Evolutionary conservation across 805 yeast species (phyloP).

Genomic region (Kuraishia capsulata): DNA sequence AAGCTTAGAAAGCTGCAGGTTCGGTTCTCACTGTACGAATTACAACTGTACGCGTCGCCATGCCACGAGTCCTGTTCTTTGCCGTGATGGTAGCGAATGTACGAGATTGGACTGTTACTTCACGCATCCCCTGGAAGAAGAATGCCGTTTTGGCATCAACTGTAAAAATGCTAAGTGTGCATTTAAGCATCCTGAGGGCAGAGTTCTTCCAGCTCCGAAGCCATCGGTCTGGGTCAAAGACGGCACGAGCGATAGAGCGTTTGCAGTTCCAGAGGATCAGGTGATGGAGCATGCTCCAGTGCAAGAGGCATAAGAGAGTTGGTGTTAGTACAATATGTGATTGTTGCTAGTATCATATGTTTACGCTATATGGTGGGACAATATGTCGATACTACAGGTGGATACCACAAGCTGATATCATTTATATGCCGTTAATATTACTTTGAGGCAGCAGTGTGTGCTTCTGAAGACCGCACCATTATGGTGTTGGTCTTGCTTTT

Average conservation of each 20-base stretch:
- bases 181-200: constrained; percentile 77
- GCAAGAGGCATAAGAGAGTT: constrained; percentile 24
- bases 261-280: constrained; percentile 71
- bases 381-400: background rate
- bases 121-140: constrained; percentile 72
- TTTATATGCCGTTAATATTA: too few relatives aligned
- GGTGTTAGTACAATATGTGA: background rate
- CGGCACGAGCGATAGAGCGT: constrained; percentile 51
- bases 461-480: too few relatives aligned
- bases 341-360: background rate
- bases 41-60: constrained; percentile 77
- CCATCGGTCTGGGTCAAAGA: constrained; percentile 22
- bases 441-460: too few relatives aligned
- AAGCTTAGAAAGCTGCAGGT: constrained; percentile 71
- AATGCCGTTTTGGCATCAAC: constrained; percentile 69
- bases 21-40: constrained; percentile 68
- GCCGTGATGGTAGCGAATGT: constrained; percentile 79
- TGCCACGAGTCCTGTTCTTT: constrained; percentile 61
- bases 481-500: too few relatives aligned
- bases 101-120: constrained; percentile 74
- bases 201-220: constrained; percentile 26
- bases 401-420: too few relatives aligned
- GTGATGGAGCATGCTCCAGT: constrained; percentile 59
- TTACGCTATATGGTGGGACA: background rate
- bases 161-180: constrained; percentile 69